These are phyloP conservation scores for Sporothrix mexicana DNA, from an alignment of 2,329 filamentous ascomycete genomes.

Conservation along the genomic window DNA sequence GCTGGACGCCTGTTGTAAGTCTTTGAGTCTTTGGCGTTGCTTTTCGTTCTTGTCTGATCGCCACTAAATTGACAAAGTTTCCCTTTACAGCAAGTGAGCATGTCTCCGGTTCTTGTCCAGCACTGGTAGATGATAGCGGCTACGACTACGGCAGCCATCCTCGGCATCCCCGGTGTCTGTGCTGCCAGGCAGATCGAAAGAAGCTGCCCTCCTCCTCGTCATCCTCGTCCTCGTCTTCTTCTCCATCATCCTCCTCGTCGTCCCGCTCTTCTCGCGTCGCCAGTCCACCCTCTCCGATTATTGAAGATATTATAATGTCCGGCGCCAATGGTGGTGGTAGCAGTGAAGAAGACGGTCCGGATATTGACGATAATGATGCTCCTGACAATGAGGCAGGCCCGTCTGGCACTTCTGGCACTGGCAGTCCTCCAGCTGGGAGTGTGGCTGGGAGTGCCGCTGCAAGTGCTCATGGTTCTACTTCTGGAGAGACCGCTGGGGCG, in stretches of 20 bases:
- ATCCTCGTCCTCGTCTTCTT: not conserved
- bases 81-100: not conserved
- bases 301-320: constrained; percentile 10
- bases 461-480: too few species aligned
- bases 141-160: too few species aligned
- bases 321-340: not conserved
- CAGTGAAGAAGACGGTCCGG: too few species aligned
- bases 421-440: too few species aligned
- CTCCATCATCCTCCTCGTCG: not conserved
- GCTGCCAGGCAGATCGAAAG: not conserved
- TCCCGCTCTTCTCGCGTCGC: not conserved
- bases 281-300: not conserved
- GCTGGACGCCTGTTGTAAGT: constrained; percentile 15
- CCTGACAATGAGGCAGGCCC: too few species aligned
- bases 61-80: constrained; percentile 15
- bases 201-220: not conserved
- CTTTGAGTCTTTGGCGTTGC: too few species aligned
- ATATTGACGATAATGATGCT: too few species aligned
- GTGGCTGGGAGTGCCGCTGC: too few species aligned
- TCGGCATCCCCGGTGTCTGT: not conserved
- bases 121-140: not conserved
- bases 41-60: not conserved
- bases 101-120: not conserved
- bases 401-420: too few species aligned
- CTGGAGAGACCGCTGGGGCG: not conserved